phyloP scores from a whole-genome alignment of 1,284 basidiomycete genomes.

The Neonothopanus nambi region DNA sequence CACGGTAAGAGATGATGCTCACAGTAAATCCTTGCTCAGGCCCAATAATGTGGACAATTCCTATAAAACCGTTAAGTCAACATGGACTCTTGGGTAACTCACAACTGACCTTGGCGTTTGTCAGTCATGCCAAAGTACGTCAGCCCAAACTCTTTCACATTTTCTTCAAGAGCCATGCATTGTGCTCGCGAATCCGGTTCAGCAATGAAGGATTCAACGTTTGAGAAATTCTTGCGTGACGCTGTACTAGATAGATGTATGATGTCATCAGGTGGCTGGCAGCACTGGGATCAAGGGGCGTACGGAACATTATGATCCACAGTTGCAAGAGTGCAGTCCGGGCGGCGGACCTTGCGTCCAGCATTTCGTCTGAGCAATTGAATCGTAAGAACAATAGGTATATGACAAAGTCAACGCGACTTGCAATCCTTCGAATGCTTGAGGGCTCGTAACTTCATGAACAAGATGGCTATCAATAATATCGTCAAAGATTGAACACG shows the following conservation, averaged over 20 bases:
- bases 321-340: conserved; percentile 93
- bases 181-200: conserved; percentile 94
- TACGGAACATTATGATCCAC: conserved; percentile 97
- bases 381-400: conserved; percentile 13
- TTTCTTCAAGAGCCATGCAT: conserved; percentile 88
- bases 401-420: conserved; percentile 28
- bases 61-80: conserved; percentile 35
- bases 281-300: conserved; percentile 33
- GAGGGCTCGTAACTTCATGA: conserved; percentile 95
- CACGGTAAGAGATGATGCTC: conserved; percentile 22
- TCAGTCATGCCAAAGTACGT: conserved; percentile 96
- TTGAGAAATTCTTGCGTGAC: conserved; percentile 84
- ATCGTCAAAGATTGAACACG: conserved; percentile 1
- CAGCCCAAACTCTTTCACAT: conserved; percentile 93
- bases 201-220: conserved; percentile 76
- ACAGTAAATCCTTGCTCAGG: conserved; percentile 96
- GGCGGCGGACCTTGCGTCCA: conserved; percentile 79
- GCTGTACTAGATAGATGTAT: conserved; percentile 62
- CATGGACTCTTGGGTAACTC: not conserved
- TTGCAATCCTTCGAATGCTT: conserved; percentile 93
- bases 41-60: conserved; percentile 95
- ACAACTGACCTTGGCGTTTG: conserved; percentile 73
- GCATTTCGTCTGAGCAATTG: conserved; percentile 69
- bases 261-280: conserved; percentile 12
- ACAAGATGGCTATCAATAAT: conserved; percentile 74